Percentiles rank a stretch among this genome's conserved stretches.
These are phyloP conservation scores for Themeda triandra DNA, from an alignment of 176 grass and related monocot genomes.

Conservation along the genomic window DNA sequence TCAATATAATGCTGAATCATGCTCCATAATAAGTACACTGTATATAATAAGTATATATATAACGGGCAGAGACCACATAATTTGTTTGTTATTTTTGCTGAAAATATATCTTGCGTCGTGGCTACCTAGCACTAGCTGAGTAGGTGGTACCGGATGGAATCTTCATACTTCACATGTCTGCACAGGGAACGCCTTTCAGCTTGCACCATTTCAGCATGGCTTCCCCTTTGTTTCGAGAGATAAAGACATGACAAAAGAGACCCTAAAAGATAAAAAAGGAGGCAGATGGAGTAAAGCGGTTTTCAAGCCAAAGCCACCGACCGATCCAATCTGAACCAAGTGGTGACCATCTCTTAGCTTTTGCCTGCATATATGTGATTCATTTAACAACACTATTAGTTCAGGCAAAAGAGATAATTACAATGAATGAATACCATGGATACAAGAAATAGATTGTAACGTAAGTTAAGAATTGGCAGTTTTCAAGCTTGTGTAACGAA, in stretches of 20 bases:
- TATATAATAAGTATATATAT: conserved; percentile 26
- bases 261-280: conserved; percentile 45
- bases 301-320: conserved; percentile 52
- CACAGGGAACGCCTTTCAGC: conserved; percentile 26
- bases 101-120: conserved; percentile 14
- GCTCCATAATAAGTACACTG: conserved; percentile 17
- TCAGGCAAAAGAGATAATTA: background rate
- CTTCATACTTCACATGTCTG: conserved; percentile 33
- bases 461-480: background rate
- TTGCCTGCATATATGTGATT: conserved; percentile 59
- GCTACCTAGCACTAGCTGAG: conserved; percentile 12
- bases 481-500: background rate
- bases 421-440: conserved; percentile 8
- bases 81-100: conserved; percentile 6
- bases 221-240: conserved; percentile 39
- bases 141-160: conserved; percentile 42
- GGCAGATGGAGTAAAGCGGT: conserved; percentile 38
- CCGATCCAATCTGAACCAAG: conserved; percentile 30
- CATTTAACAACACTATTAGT: conserved; percentile 1
- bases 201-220: conserved; percentile 31
- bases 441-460: background rate
- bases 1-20: conserved; percentile 10
- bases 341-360: conserved; percentile 35
- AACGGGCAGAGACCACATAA: conserved; percentile 3
- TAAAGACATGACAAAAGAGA: conserved; percentile 42